Conservation (phyloP, 257 asterid genomes). For the Euphrasia confusa region DNA sequence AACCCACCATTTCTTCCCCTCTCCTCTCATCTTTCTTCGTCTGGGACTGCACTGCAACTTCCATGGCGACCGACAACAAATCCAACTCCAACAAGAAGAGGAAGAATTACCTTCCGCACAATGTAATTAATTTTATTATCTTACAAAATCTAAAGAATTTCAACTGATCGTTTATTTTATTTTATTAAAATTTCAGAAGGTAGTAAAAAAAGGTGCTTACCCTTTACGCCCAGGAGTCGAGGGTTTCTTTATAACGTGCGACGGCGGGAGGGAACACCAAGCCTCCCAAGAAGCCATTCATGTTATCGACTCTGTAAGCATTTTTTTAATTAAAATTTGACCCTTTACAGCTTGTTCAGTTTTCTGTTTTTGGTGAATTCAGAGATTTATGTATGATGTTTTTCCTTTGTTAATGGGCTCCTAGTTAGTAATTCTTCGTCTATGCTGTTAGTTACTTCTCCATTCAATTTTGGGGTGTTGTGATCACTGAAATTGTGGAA, state of each 20-base stretch:
- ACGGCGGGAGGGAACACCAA: conserved; percentile 88
- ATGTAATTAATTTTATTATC: conserved; percentile 31
- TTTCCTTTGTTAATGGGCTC: background rate
- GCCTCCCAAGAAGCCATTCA: conserved; percentile 82
- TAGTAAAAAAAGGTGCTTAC: conserved; percentile 79
- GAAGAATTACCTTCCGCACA: conserved; percentile 72
- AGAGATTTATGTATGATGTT: conserved; percentile 7
- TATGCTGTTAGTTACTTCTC: no score
- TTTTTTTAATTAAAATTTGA: no score
- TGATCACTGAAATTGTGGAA: background rate
- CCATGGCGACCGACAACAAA: conserved; percentile 68
- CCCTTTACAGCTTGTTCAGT: background rate
- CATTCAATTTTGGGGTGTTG: no score
- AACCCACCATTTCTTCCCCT: no score
- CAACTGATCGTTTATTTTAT: conserved; percentile 15
- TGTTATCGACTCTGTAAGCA: conserved; percentile 70
- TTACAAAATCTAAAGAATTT: conserved; percentile 6
- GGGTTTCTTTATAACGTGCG: conserved; percentile 95
- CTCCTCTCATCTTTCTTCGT: background rate
- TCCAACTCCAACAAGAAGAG: conserved; percentile 54
- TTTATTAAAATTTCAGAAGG: conserved; percentile 38
- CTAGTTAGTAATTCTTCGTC: no score
- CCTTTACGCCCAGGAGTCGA: conserved; percentile 81
- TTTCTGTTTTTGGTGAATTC: background rate
- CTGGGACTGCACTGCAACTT: background rate